Base-by-base conservation (phyloP, 805 yeast species). In the Candida sonorensis region DNA sequence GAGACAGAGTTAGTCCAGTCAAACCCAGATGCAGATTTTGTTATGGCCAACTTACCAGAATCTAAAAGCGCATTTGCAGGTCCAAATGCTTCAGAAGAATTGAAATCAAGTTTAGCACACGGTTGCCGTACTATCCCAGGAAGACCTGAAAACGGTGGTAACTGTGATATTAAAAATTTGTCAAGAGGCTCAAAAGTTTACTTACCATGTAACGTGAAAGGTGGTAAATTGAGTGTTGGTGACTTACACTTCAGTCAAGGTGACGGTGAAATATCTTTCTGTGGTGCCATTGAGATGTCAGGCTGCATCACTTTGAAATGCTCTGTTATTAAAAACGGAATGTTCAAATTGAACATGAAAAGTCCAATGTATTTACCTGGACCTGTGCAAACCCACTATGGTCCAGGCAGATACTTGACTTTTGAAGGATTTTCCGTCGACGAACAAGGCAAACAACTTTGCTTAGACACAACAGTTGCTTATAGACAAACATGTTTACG, bases 111-210 rank as follows among this genome's bases (percentile, higher is more conserved):
- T 28, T 29, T 44, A 20, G 36, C 33, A 2, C 61, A 60, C 29
- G 75, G 75, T n/a, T 72, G 74, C 7, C 56, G 75, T 24, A 69
- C 75, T 3, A 67, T 69, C 34, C 75, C 75, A 14, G 73, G 73
- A 2, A 46, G 73, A 41, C 74, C 69, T 18, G 75, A 69, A 51
- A 58, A 68, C 46, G 75, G 75, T 10, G 75, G 75, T 10, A 69
- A 69, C 44, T 68, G 74, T 48, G 75, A 69, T 39, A 69, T 69
- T 44, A 69, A 69, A 48, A 67, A 67, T 37, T 49, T 69, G 16
- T 62, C 72, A 4, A 47, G 72, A 29, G 75, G 75, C 5, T 66
- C 75, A 10, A 67, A 64, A 38, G 62, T 63, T 20, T 69, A 66
- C 39, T 51, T 69, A 27, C 75, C 75, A 3, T 68, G 66, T 16